phyloP scores from a whole-genome alignment of 2,329 filamentous ascomycete genomes.

The Neofusicoccum kwambonambiense region DNA sequence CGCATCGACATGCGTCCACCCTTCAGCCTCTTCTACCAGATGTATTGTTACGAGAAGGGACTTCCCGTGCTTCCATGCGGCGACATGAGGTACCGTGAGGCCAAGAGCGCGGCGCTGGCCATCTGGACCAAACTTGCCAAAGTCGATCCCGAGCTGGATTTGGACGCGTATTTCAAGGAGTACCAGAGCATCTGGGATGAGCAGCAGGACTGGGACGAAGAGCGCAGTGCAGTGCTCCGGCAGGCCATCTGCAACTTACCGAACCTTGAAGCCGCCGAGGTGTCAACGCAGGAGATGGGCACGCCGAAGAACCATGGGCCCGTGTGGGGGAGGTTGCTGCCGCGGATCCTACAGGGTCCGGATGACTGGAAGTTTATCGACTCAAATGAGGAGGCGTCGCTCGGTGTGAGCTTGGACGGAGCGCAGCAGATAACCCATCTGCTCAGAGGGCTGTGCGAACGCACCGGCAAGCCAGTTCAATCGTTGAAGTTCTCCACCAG shows the following conservation, averaged over 20 bases:
- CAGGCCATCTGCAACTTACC: slow-evolving; percentile 6
- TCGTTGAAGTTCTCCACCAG: slow-evolving; percentile 3
- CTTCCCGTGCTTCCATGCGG: neutral
- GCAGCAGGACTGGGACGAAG: slow-evolving; percentile 15
- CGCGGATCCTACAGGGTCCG: slow-evolving; percentile 9
- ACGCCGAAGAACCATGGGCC: slow-evolving; percentile 6
- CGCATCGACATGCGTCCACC: slow-evolving; percentile 16
- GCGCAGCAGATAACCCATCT: slow-evolving; percentile 6
- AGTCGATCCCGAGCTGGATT: neutral
- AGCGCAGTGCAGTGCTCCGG: neutral
- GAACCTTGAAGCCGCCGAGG: neutral
- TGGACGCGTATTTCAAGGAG: neutral
- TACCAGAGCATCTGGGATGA: slow-evolving; percentile 10
- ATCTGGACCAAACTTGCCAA: slow-evolving; percentile 1
- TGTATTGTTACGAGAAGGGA: slow-evolving; percentile 21
- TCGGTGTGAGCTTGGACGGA: slow-evolving; percentile 3
- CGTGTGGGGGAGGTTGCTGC: slow-evolving; percentile 6
- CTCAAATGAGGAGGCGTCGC: slow-evolving; percentile 1
- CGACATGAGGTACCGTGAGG: slow-evolving; percentile 2
- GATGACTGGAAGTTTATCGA: slow-evolving; percentile 15
- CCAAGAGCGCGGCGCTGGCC: neutral
- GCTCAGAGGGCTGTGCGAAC: slow-evolving; percentile 7
- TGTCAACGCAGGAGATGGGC: neutral
- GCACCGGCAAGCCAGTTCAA: neutral
- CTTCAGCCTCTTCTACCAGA: slow-evolving; percentile 15